Evolutionary conservation across 768 basidiomycete species (phyloP).

Genomic region (Suillus ampliporus): DNA sequence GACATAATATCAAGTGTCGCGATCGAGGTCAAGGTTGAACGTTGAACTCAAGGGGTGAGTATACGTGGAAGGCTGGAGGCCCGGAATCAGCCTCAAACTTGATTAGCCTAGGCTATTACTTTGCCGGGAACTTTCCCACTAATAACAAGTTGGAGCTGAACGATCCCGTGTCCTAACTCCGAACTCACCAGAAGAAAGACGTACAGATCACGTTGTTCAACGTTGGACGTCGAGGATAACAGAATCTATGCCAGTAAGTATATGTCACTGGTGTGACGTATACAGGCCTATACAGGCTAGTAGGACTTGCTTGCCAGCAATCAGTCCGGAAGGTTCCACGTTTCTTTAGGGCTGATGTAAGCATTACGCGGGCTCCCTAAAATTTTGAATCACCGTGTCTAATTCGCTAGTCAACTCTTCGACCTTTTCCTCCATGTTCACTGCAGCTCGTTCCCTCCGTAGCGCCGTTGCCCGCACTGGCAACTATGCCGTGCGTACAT

Average conservation of each 20-base stretch:
- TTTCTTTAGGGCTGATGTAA: conserved; percentile 14
- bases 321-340: conserved; percentile 23
- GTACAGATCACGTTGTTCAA: conserved; percentile 12
- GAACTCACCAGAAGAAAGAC: background rate
- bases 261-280: too few relatives aligned
- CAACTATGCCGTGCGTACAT: conserved; percentile 61
- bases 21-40: background rate
- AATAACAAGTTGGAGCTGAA: too few relatives aligned
- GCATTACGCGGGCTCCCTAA: conserved; percentile 39
- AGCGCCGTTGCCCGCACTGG: conserved; percentile 62
- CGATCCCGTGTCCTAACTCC: too few relatives aligned
- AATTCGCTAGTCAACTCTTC: conserved; percentile 36
- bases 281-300: too few relatives aligned
- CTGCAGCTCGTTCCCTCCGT: conserved; percentile 69
- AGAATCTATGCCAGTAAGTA: too few relatives aligned
- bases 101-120: too few relatives aligned
- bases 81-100: background rate
- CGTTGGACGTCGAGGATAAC: too few relatives aligned
- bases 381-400: conserved; percentile 51
- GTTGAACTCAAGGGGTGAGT: background rate
- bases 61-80: background rate
- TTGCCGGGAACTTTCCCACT: background rate
- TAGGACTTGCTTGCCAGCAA: background rate
- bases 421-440: conserved; percentile 68
- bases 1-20: conserved; percentile 24